A percentile compares a stretch with the other conserved stretches of the same genome.
phyloP scores from a whole-genome alignment of 768 basidiomycete genomes.

The Lentinus tigrinus region DNA sequence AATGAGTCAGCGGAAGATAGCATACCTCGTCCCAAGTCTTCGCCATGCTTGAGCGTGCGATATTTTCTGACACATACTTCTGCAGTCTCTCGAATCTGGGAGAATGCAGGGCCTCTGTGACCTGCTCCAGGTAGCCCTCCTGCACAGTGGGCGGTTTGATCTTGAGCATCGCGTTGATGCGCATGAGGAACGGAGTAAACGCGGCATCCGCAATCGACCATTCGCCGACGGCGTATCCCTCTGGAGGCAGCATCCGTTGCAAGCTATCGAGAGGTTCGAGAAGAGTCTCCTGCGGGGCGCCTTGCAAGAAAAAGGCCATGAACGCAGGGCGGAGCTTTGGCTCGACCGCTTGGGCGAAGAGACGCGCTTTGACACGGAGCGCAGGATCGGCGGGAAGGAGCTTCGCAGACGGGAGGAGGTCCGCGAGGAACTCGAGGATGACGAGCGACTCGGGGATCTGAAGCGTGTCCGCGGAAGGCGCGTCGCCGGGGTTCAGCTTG shows the following conservation, averaged over 20 bases:
- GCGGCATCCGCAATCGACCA: constrained; percentile 65
- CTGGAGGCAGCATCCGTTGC: constrained; percentile 47
- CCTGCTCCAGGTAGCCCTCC: background rate
- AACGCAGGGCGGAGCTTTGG: constrained; percentile 42
- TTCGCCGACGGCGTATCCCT: constrained; percentile 41
- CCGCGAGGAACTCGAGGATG: constrained; percentile 65
- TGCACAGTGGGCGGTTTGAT: background rate
- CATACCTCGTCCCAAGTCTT: constrained; percentile 3
- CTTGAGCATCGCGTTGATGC: constrained; percentile 25
- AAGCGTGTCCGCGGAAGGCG: constrained; percentile 54
- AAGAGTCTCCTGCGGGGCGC: constrained; percentile 41
- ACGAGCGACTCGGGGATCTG: constrained; percentile 65
- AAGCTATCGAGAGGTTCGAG: constrained; percentile 45
- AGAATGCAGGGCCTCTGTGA: background rate
- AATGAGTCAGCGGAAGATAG: too few species aligned
- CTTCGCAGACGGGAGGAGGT: constrained; percentile 46
- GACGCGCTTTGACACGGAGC: constrained; percentile 55
- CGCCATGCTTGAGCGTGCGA: background rate
- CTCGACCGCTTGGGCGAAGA: constrained; percentile 56
- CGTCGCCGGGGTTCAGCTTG: constrained; percentile 44
- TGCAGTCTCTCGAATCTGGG: background rate
- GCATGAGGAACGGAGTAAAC: constrained; percentile 56
- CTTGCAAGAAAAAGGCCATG: constrained; percentile 33
- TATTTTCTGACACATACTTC: background rate
- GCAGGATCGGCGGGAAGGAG: constrained; percentile 58